Base-by-base conservation (phyloP, 805 yeast genomes). In the Metschnikowia corniflorae region DNA sequence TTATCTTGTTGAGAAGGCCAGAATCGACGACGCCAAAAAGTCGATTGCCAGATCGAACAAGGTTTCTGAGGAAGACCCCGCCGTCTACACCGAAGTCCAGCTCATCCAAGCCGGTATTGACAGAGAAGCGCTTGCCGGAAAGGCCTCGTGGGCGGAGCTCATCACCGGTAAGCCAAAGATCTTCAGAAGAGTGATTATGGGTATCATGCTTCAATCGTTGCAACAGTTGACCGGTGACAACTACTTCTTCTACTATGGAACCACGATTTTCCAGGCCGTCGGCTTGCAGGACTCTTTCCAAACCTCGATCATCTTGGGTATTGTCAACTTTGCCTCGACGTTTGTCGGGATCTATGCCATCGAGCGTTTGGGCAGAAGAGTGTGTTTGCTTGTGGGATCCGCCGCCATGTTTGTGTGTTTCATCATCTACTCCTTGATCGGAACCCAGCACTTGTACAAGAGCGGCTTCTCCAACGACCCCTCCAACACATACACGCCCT, bases 201-300 rank as follows among this genome's bases (percentile, higher is more conserved):
- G 88, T 53, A 57, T 77, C 28, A 47, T 72, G 47, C 64, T 80
- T 40, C 84, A 80, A 75, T 61, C 75, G 15, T 67, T 75, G 44
- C 83, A 78, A 51, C 83, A 78, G 54, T 63, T 70, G 34, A 68
- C 77, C n/a, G 83, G 83, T 36, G 71, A 76, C 52, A 77, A 77
- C 58, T 77, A 79, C 26, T 76, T 78, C 49, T 75, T 78, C 72
- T 78, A 77, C 56, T 78, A 77, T 50, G 75, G 80, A 5, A 73
- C 82, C 6, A 65, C 78, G 8, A 69, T 78, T 28, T 77, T 78
- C 62, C 53, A 68, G 36, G 66, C 71, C 13, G 67, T 75, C 14
- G 77, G 79, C 5, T 59, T 73, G 45, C 50, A 61, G 8, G 73
- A 77, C 51, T 78, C 82, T 13, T 63, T 78, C 50, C 53, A 70